These are phyloP conservation scores for Phytophthora hibernalis DNA, from an alignment of 352 stramenopile genomes.

Conservation along the genomic window DNA sequence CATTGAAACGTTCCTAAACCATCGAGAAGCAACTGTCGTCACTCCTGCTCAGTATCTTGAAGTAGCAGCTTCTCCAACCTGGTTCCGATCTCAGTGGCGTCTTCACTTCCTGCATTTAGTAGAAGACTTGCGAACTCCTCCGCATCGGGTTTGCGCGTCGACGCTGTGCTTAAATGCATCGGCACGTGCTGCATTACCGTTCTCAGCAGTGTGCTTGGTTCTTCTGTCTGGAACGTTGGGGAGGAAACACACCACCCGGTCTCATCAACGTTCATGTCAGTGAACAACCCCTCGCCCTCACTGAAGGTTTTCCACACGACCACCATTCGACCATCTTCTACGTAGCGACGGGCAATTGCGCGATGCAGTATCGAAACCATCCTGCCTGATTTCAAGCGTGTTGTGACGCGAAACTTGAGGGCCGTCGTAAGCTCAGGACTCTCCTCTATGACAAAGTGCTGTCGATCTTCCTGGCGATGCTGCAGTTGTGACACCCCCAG, in stretches of 20 bases:
- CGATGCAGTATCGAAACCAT: constrained; percentile 17
- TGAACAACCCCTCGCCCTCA: constrained; percentile 28
- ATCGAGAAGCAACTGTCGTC: constrained; percentile 3
- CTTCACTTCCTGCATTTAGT: constrained; percentile 14
- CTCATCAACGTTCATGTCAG: constrained; percentile 30
- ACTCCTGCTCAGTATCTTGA: too few species aligned
- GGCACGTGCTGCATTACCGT: constrained; percentile 27
- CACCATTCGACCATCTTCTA: constrained; percentile 7
- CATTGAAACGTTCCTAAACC: too few species aligned
- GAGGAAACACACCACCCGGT: constrained; percentile 15
- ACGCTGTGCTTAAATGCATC: constrained; percentile 26
- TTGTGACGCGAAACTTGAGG: constrained; percentile 24
- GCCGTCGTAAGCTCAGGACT: constrained; percentile 15
- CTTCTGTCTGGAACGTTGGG: background rate
- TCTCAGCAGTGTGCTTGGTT: constrained; percentile 6
- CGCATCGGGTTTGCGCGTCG: background rate
- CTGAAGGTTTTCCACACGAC: constrained; percentile 21
- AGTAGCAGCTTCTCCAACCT: constrained; percentile 24
- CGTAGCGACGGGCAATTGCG: constrained; percentile 13
- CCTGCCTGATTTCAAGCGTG: constrained; percentile 17
- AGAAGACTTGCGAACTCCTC: constrained; percentile 24
- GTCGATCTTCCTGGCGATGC: constrained; percentile 27
- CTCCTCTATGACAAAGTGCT: constrained; percentile 12
- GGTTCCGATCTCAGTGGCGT: constrained; percentile 17
- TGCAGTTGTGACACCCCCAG: constrained; percentile 5